Percentiles rank a stretch among this genome's conserved stretches.
Conservation (phyloP, 257 asterid species). For the Fraxinus cuspidata region DNA sequence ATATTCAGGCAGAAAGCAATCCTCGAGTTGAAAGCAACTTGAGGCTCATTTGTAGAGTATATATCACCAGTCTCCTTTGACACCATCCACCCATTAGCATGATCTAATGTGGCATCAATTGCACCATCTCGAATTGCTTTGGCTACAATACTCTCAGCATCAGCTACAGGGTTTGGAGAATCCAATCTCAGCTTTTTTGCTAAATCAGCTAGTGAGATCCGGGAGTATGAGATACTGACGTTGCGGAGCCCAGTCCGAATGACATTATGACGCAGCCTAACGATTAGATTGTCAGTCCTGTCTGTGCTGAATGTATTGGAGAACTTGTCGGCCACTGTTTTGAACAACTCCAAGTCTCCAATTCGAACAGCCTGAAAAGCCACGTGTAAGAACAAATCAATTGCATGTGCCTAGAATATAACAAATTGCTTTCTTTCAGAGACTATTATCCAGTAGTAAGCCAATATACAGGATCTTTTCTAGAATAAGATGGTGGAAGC, state of each 20-base stretch:
- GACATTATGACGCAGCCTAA: too few species aligned
- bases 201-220: too few species aligned
- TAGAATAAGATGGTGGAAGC: too few species aligned
- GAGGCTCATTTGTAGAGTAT: conserved; percentile 80
- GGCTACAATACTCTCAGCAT: conserved; percentile 69
- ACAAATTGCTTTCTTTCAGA: background rate
- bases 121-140: conserved; percentile 82
- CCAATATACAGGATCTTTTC: background rate
- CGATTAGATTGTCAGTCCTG: too few species aligned
- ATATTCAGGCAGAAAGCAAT: conserved; percentile 68
- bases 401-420: background rate
- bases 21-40: conserved; percentile 69
- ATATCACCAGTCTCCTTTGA: conserved; percentile 75
- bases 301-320: too few species aligned
- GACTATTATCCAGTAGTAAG: background rate
- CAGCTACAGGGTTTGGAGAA: conserved; percentile 59
- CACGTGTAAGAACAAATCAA: conserved; percentile 5
- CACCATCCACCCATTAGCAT: conserved; percentile 71
- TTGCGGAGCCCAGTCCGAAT: too few species aligned
- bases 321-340: conserved; percentile 50
- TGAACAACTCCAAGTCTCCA: conserved; percentile 74
- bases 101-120: conserved; percentile 73
- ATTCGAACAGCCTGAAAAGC: conserved; percentile 67
- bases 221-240: too few species aligned
- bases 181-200: conserved; percentile 70